phyloP scores from a whole-genome alignment of 805 yeast species.

The Babjeviella inositovora region DNA sequence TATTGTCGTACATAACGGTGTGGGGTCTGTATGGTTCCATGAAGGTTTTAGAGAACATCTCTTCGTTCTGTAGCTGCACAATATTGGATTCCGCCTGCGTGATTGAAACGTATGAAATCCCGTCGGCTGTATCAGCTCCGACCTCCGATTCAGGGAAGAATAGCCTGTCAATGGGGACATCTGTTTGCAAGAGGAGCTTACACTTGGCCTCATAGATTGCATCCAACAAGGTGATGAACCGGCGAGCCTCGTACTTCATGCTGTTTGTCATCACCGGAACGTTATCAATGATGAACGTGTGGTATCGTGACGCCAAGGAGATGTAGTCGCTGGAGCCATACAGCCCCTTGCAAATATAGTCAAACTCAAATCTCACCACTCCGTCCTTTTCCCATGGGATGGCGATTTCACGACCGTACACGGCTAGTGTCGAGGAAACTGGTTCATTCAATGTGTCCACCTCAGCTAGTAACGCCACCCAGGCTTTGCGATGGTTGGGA shows the following conservation, averaged over 20 bases:
- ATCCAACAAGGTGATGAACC: conserved; percentile 51
- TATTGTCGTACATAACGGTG: conserved; percentile 42
- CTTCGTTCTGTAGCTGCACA: conserved; percentile 41
- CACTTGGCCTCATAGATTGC: conserved; percentile 58
- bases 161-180: conserved; percentile 28
- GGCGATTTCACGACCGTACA: conserved; percentile 36
- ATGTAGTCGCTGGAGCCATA: conserved; percentile 59
- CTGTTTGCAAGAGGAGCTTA: conserved; percentile 35
- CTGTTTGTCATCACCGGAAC: conserved; percentile 42
- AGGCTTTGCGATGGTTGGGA: too few relatives aligned
- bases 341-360: conserved; percentile 35
- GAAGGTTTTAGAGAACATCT: conserved; percentile 50
- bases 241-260: conserved; percentile 52
- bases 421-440: conserved; percentile 21
- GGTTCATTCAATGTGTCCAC: not conserved
- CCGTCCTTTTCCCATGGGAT: conserved; percentile 27
- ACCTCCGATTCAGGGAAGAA: conserved; percentile 42
- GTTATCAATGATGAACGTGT: conserved; percentile 38
- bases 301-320: conserved; percentile 43
- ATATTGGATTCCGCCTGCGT: conserved; percentile 13
- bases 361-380: conserved; percentile 31
- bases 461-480: not conserved
- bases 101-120: conserved; percentile 7
- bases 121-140: conserved; percentile 2
- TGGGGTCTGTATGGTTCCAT: conserved; percentile 65